Conservation (phyloP, 352 stramenopile species). For the Plasmopara viticola region DNA sequence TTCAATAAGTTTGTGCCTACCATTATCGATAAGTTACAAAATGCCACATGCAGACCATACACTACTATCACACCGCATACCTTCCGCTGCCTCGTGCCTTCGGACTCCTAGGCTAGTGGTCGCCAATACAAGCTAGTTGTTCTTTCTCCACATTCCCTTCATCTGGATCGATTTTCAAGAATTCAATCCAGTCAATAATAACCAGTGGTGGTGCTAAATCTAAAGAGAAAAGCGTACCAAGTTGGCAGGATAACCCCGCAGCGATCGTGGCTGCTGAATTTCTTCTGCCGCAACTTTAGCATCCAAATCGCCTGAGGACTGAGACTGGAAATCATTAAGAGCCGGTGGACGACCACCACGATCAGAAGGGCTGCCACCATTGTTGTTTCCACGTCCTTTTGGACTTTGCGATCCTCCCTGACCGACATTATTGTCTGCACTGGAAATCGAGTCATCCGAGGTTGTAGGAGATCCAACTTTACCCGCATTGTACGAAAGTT, state of each 20-base stretch:
- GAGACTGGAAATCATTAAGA: slow-evolving; percentile 35
- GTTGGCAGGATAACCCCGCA: slow-evolving; percentile 33
- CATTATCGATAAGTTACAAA: slow-evolving; percentile 33
- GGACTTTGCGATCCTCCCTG: slow-evolving; percentile 32
- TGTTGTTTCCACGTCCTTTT: slow-evolving; percentile 33
- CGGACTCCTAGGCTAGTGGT: slow-evolving; percentile 11
- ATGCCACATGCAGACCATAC: slow-evolving; percentile 38
- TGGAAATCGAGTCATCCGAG: slow-evolving; percentile 74
- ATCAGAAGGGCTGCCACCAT: slow-evolving; percentile 38
- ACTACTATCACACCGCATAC: slow-evolving; percentile 35
- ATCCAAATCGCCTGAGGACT: slow-evolving; percentile 34
- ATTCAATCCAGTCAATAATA: slow-evolving; percentile 10
- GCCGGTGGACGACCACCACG: slow-evolving; percentile 18
- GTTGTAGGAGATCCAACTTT: slow-evolving; percentile 67
- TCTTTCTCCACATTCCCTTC: slow-evolving; percentile 78
- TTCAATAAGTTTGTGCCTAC: slow-evolving; percentile 21
- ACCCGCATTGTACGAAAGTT: slow-evolving; percentile 52
- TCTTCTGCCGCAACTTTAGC: slow-evolving; percentile 31
- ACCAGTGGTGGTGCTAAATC: not conserved
- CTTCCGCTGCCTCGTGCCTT: slow-evolving; percentile 18
- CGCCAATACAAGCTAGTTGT: slow-evolving; percentile 45
- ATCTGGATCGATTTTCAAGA: slow-evolving; percentile 27
- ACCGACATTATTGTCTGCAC: slow-evolving; percentile 59
- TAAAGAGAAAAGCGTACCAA: slow-evolving; percentile 25
- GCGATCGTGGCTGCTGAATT: slow-evolving; percentile 23